A percentile compares a stretch with the other conserved stretches of the same genome.
These are phyloP conservation scores for Sordariomycetes sp. DNA, from an alignment of 2,329 filamentous ascomycete genomes.

Conservation along the genomic window DNA sequence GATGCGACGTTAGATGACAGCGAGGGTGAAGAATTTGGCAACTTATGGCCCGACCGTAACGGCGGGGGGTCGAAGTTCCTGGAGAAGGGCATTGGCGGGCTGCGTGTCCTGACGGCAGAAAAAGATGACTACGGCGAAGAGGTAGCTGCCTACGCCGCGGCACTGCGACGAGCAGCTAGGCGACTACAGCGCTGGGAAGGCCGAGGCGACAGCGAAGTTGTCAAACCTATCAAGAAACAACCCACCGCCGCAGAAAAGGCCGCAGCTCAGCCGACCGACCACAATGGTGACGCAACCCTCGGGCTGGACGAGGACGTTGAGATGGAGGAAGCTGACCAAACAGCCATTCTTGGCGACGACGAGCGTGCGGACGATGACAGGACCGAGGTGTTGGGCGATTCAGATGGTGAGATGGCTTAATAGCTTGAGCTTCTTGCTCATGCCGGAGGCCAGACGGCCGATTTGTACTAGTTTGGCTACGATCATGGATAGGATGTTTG, in stretches of 20 bases:
- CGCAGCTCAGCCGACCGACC: constrained; percentile 17
- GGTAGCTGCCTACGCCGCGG: constrained; percentile 53
- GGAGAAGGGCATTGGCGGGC: constrained; percentile 52
- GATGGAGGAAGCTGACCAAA: constrained; percentile 37
- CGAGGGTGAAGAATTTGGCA: constrained; percentile 42
- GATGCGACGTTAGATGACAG: constrained; percentile 51
- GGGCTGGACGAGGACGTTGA: constrained; percentile 45
- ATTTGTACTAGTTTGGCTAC: too few species aligned
- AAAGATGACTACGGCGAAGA: constrained; percentile 72
- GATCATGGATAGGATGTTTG: too few species aligned
- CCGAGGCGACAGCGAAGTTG: constrained; percentile 32
- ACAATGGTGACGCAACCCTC: constrained; percentile 32
- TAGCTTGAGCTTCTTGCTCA: background rate
- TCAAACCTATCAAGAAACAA: constrained; percentile 34
- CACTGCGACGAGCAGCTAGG: constrained; percentile 53
- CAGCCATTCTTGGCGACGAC: constrained; percentile 25
- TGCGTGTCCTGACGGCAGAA: constrained; percentile 53
- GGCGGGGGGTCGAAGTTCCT: too few species aligned
- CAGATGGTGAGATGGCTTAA: constrained; percentile 18
- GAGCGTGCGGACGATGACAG: constrained; percentile 36
- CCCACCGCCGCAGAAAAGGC: constrained; percentile 14
- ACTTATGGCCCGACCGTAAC: constrained; percentile 12
- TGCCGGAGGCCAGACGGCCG: background rate
- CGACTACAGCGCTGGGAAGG: constrained; percentile 62
- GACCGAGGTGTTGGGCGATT: constrained; percentile 26